phyloP scores from a whole-genome alignment of 495 filamentous ascomycete species.

The Hypoxylon intermedium region DNA sequence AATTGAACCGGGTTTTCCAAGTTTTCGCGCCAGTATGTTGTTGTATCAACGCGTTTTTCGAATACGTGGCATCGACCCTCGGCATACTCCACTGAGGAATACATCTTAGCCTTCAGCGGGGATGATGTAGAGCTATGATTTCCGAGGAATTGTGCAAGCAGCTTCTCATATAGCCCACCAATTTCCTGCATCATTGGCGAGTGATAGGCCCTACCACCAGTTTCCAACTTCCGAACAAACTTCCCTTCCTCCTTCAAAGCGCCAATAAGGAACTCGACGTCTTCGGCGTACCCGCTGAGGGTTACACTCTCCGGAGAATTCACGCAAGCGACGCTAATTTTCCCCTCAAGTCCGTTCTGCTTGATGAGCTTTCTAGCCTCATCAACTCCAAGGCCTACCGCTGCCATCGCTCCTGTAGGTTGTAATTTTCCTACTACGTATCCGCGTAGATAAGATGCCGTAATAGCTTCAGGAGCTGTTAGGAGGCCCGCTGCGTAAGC shows the following conservation, averaged over 20 bases:
- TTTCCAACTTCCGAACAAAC: slow-evolving; percentile 43
- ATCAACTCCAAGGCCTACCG: slow-evolving; percentile 48
- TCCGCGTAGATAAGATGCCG: slow-evolving; percentile 55
- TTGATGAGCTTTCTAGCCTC: slow-evolving; percentile 27
- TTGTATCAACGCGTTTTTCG: slow-evolving; percentile 29
- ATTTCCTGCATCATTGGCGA: slow-evolving; percentile 51
- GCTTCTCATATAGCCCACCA: slow-evolving; percentile 37
- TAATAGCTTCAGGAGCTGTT: slow-evolving; percentile 55
- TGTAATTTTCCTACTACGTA: slow-evolving; percentile 44
- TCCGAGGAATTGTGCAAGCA: slow-evolving; percentile 27
- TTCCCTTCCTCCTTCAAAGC: slow-evolving; percentile 39
- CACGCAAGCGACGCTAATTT: slow-evolving; percentile 55
- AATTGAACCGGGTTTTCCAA: slow-evolving; percentile 59
- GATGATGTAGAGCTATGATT: not conserved
- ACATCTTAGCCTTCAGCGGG: not conserved
- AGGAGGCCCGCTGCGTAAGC: slow-evolving; percentile 56
- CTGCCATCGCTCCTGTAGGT: slow-evolving; percentile 54
- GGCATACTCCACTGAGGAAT: slow-evolving; percentile 7
- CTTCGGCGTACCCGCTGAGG: slow-evolving; percentile 51
- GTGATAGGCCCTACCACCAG: slow-evolving; percentile 53
- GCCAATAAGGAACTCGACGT: slow-evolving; percentile 43
- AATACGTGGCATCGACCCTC: not conserved
- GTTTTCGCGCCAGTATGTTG: slow-evolving; percentile 57
- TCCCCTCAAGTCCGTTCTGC: not conserved
- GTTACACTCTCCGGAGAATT: slow-evolving; percentile 59